Evolutionary conservation across 306 rosid genomes (phyloP).

Genomic region (Calophaca sinica): DNA sequence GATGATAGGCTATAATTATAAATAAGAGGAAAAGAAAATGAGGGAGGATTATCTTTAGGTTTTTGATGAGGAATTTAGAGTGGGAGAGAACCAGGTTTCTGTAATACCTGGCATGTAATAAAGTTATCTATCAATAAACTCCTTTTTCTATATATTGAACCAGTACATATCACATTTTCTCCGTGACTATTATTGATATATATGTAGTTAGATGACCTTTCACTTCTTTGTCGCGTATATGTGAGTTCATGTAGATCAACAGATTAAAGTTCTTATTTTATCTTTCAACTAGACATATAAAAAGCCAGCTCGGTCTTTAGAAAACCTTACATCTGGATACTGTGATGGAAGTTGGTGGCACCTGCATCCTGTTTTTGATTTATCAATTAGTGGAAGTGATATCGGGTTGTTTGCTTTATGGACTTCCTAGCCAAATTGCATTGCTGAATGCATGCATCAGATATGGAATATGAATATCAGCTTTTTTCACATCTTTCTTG

Average conservation of each 20-base stretch:
- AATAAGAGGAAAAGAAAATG: neutral
- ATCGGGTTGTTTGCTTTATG: constrained; percentile 10
- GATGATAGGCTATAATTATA: neutral
- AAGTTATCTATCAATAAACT: no score
- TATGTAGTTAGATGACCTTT: neutral
- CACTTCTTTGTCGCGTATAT: constrained; percentile 13
- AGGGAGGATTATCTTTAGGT: no score
- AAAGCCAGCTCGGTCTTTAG: constrained; percentile 15
- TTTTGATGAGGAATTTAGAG: neutral
- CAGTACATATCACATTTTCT: neutral
- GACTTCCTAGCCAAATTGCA: constrained; percentile 18
- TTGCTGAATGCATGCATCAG: constrained; percentile 31
- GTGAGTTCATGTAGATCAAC: constrained; percentile 26
- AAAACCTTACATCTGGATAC: neutral
- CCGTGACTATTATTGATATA: neutral
- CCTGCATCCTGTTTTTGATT: neutral
- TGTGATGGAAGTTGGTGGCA: neutral
- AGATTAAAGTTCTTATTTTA: neutral
- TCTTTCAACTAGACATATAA: constrained; percentile 12
- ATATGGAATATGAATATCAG: constrained; percentile 23
- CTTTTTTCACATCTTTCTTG: neutral
- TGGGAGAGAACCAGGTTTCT: neutral
- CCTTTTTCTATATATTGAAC: neutral
- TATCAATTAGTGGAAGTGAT: neutral
- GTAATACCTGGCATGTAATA: neutral